These are phyloP conservation scores for Alternaria gaisen DNA, from an alignment of 2,329 filamentous ascomycete species.

Conservation along the genomic window DNA sequence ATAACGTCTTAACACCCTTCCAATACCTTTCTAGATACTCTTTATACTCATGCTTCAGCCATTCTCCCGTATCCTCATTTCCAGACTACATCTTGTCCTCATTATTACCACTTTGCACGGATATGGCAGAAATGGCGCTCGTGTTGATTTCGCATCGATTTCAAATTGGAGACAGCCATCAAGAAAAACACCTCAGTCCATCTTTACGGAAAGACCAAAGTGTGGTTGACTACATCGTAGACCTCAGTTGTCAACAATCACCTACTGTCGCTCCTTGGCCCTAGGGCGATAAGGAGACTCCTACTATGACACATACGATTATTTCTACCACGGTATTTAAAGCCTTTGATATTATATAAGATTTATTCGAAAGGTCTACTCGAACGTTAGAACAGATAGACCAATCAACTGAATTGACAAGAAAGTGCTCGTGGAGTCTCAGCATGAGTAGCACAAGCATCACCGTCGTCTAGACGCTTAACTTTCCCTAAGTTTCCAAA, in stretches of 20 bases:
- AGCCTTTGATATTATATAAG: background rate
- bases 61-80: background rate
- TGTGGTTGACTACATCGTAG: too few relatives aligned
- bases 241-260: too few relatives aligned
- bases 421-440: background rate
- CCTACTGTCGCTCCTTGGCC: too few relatives aligned
- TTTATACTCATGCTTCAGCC: background rate
- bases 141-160: background rate
- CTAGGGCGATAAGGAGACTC: too few relatives aligned
- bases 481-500: background rate
- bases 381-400: background rate
- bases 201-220: too few relatives aligned
- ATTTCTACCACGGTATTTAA: too few relatives aligned
- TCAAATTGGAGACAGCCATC: too few relatives aligned
- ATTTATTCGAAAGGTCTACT: too few relatives aligned
- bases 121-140: background rate
- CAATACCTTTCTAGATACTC: background rate
- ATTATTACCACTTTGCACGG: background rate
- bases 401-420: background rate
- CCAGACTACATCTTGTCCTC: accelerated
- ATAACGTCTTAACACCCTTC: background rate
- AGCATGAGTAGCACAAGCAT: background rate
- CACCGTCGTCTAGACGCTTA: accelerated
- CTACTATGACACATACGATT: too few relatives aligned
- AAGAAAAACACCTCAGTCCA: too few relatives aligned